Evolutionary conservation across 768 basidiomycete genomes (phyloP), one percentile per base, ranked within the genome.

Genomic region (Hygrocybe punicea): DNA sequence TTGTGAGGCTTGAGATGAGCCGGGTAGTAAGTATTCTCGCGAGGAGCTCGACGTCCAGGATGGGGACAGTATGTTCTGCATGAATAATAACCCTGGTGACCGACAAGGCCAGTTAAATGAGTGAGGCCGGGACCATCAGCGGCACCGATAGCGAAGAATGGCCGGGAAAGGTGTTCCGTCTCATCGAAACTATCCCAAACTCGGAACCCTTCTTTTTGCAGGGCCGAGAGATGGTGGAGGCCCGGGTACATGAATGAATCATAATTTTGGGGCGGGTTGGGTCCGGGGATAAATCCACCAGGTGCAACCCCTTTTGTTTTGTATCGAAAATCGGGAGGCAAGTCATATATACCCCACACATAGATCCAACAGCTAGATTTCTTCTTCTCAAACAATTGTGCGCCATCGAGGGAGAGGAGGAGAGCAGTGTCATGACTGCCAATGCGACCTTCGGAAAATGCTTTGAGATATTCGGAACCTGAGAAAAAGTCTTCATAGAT

Each of bases 311-410:
- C 59, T 42, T 63, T 60, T 47, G 64, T 61, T 40, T 69, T 66
- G 58, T 76, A 78, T 6, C 70, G 66, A 6, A 56, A 25, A 8
- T 60, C 63, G 11, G 70, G 74, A 24, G 55, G 13, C 21, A 61
- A 67, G 48, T 76, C 65, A 1, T 60, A 40, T 7, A 75, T 54
- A 14, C 73, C 58, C 72, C 71, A 77, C 8, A 73, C 69, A 3
- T 50, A 63, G 13, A 80, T 76, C 76, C 75, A 77, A 9, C 62
- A 67, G 45, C 77, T 72, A 2, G 76, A 78, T 40, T 65, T 60
- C 62, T 78, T 78, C 60, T 72, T 69, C 3, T 69, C 61, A 48
- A 74, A 77, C 0, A 79, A 29, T 29, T 29, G 29, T 29, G 29
- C 29, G 29, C 29, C 29, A 29, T 29, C 29, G 29, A 29, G 29